These are phyloP conservation scores for Lagenidium giganteum DNA, from an alignment of 352 stramenopile genomes.

Conservation along the genomic window DNA sequence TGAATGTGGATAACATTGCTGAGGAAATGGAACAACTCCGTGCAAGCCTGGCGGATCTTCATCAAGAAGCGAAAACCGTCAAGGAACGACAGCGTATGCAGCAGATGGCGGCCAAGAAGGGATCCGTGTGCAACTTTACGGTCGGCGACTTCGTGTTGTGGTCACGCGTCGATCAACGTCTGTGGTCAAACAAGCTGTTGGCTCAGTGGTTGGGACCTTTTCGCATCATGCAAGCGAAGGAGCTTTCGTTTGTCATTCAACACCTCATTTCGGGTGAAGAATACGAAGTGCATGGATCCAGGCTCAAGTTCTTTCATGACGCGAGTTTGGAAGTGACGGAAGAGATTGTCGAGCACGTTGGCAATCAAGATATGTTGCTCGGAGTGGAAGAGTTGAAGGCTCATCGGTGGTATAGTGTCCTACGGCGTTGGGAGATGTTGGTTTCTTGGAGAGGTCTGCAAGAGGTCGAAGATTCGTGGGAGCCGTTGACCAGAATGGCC, in stretches of 20 bases:
- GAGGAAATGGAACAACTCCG: too few relatives aligned
- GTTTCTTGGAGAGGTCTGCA: slow-evolving; percentile 7
- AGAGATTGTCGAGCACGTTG: slow-evolving; percentile 18
- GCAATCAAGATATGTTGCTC: slow-evolving; percentile 13
- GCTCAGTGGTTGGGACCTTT: slow-evolving; percentile 27
- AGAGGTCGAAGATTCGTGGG: slow-evolving; percentile 6
- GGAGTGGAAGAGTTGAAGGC: slow-evolving; percentile 2
- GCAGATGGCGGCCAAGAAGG: too few relatives aligned
- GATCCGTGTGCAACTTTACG: slow-evolving; percentile 6
- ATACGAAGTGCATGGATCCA: slow-evolving; percentile 19
- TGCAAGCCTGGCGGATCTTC: too few relatives aligned
- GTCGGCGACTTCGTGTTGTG: slow-evolving; percentile 11
- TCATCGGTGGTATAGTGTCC: slow-evolving; percentile 1
- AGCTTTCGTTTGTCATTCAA: slow-evolving; percentile 19
- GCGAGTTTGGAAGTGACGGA: slow-evolving; percentile 17
- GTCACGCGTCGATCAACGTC: slow-evolving; percentile 4
- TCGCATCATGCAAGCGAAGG: slow-evolving; percentile 8
- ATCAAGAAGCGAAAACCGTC: too few relatives aligned
- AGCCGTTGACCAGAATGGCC: background rate
- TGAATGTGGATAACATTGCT: too few relatives aligned
- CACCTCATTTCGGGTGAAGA: slow-evolving; percentile 12
- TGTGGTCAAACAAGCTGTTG: slow-evolving; percentile 17
- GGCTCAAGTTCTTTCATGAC: slow-evolving; percentile 27
- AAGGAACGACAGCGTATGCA: too few relatives aligned
- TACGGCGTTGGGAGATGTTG: background rate